Evolutionary conservation across 148 eudicot genomes (phyloP).

Genomic region (Rhododendron simsii): DNA sequence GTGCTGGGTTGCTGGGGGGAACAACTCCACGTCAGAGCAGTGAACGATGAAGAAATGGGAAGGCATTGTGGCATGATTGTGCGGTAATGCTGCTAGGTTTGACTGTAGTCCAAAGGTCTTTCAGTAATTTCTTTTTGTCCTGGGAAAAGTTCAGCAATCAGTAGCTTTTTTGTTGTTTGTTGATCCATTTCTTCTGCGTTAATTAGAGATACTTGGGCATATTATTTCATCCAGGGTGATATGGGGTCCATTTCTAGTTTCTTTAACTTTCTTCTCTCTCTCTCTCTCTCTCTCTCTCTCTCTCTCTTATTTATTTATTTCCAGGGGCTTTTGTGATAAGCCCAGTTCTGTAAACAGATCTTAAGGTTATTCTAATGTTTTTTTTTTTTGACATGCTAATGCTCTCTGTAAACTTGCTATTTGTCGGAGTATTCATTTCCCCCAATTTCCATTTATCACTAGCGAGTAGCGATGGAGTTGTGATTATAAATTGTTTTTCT

Average conservation of each 20-base stretch:
- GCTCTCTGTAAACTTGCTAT: background rate
- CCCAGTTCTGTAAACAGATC: background rate
- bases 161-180: background rate
- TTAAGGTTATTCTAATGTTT: background rate
- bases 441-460: background rate
- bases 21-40: background rate
- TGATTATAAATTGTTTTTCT: background rate
- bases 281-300: too few species aligned
- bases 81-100: background rate
- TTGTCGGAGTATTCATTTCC: background rate
- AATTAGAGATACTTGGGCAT: background rate
- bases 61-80: background rate
- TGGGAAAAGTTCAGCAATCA: background rate
- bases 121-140: background rate
- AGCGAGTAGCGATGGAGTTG: background rate
- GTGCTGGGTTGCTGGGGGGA: constrained; percentile 33
- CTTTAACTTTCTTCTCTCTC: background rate
- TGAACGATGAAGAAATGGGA: background rate
- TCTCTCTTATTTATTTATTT: too few species aligned
- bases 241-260: background rate
- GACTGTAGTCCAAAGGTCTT: background rate
- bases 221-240: background rate
- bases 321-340: background rate
- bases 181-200: background rate
- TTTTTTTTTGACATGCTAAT: too few species aligned